Percentiles rank a stretch among this genome's conserved stretches.
phyloP scores from a whole-genome alignment of 768 basidiomycete species.

The Mrakia frigida region DNA sequence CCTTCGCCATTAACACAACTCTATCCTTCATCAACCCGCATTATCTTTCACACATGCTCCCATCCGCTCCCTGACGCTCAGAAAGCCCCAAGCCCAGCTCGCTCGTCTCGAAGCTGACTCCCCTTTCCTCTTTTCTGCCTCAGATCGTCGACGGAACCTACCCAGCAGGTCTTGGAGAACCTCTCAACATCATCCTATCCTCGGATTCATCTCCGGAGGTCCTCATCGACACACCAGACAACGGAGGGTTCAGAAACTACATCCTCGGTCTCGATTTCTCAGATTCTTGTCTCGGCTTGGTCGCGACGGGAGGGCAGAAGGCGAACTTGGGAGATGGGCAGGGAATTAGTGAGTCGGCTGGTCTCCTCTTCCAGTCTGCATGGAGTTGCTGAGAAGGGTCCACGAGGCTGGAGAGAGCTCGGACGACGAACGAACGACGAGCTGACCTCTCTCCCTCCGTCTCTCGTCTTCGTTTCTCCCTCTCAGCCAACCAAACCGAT shows the following conservation, averaged over 20 bases:
- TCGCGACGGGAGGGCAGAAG: constrained; percentile 60
- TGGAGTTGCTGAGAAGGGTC: background rate
- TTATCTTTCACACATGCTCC: too few species aligned
- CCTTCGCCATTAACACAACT: too few species aligned
- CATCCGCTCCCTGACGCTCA: too few species aligned
- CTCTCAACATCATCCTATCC: constrained; percentile 75
- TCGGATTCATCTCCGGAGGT: constrained; percentile 67
- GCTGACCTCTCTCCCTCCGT: background rate
- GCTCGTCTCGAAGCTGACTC: background rate
- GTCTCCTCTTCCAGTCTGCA: background rate
- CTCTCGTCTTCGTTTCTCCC: background rate
- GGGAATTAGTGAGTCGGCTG: constrained; percentile 56
- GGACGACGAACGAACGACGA: background rate
- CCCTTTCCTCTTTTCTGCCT: background rate
- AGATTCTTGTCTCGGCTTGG: constrained; percentile 78
- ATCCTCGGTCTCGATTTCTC: constrained; percentile 69
- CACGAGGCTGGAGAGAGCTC: background rate
- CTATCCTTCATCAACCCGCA: too few species aligned
- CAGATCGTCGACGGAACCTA: constrained; percentile 31
- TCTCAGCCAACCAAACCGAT: constrained; percentile 68
- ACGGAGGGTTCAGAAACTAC: constrained; percentile 78
- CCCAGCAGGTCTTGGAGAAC: constrained; percentile 67
- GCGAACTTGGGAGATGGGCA: constrained; percentile 81
- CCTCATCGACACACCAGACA: constrained; percentile 51
- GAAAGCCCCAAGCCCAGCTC: too few species aligned